Conservation (phyloP, 768 basidiomycete genomes). For the Collybiopsis luxurians region DNA sequence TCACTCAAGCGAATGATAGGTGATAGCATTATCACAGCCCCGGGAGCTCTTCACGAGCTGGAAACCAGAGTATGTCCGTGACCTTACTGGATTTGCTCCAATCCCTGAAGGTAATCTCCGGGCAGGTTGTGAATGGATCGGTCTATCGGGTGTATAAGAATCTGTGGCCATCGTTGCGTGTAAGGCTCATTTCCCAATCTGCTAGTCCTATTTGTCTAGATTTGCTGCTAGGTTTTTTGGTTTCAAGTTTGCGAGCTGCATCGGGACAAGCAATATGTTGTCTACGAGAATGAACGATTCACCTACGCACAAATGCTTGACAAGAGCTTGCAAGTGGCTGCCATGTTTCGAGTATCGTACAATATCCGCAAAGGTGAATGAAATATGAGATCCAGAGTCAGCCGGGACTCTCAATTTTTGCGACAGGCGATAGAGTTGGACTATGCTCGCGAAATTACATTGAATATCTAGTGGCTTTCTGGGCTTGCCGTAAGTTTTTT, state of each 20-base stretch:
- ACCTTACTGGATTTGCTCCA: not conserved
- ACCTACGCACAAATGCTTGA: conserved; percentile 46
- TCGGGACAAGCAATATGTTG: conserved; percentile 46
- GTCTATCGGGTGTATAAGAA: conserved; percentile 56
- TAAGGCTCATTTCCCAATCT: not conserved
- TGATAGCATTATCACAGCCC: not conserved
- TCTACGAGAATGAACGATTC: conserved; percentile 49
- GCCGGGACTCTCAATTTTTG: not conserved
- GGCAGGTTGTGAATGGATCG: conserved; percentile 42
- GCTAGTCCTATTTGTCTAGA: not conserved
- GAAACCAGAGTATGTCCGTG: not conserved
- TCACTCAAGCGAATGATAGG: not conserved
- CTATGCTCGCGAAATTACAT: conserved; percentile 64
- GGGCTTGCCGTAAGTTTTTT: conserved; percentile 56
- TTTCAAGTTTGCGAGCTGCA: conserved; percentile 38
- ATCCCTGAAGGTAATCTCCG: not conserved
- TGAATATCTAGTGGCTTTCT: conserved; percentile 58
- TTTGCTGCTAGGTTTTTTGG: conserved; percentile 39
- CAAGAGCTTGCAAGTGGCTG: conserved; percentile 41
- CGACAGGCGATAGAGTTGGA: conserved; percentile 52
- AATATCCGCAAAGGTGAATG: conserved; percentile 46
- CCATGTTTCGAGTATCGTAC: conserved; percentile 41
- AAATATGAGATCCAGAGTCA: too few relatives aligned
- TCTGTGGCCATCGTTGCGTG: conserved; percentile 48
- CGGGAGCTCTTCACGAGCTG: not conserved